Conservation (phyloP, 768 basidiomycete species). For the Lentinula aciculospora region DNA sequence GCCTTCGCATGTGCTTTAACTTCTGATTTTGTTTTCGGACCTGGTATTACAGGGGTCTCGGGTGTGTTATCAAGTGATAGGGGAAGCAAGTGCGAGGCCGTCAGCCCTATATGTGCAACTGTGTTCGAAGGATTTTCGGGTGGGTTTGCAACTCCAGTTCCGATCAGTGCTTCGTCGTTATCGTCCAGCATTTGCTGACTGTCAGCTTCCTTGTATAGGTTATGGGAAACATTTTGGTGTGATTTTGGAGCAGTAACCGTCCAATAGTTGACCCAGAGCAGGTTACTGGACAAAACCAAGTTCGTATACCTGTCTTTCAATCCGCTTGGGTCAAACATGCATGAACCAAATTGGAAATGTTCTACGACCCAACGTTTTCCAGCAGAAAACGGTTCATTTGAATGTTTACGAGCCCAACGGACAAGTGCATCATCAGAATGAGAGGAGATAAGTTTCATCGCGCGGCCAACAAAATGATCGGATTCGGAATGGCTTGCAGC, state of each 20-base stretch:
- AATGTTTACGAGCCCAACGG: conserved; percentile 48
- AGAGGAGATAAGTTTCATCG: conserved; percentile 31
- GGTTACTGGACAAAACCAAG: conserved; percentile 44
- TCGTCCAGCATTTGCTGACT: conserved; percentile 2
- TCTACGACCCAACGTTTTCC: conserved; percentile 48
- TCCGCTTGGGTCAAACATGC: conserved; percentile 51
- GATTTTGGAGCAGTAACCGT: conserved; percentile 35
- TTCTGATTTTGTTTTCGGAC: neutral
- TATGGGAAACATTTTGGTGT: conserved; percentile 7
- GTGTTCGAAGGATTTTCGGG: neutral
- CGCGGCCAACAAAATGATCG: conserved; percentile 26
- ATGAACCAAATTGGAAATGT: conserved; percentile 51
- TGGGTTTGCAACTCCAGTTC: conserved; percentile 16
- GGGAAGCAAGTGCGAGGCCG: neutral
- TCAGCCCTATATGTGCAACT: neutral
- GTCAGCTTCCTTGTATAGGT: neutral
- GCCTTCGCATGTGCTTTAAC: conserved; percentile 11
- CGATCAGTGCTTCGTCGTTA: conserved; percentile 13
- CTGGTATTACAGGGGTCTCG: conserved; percentile 7
- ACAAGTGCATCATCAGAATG: conserved; percentile 38
- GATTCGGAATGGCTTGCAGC: conserved; percentile 13
- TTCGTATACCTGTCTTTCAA: conserved; percentile 42
- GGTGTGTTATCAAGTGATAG: neutral
- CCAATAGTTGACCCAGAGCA: conserved; percentile 55
- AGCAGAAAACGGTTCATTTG: conserved; percentile 42